Evolutionary conservation across 371 early-diverging fungal species (phyloP).

Genomic region (Lichtheimia corymbifera): DNA sequence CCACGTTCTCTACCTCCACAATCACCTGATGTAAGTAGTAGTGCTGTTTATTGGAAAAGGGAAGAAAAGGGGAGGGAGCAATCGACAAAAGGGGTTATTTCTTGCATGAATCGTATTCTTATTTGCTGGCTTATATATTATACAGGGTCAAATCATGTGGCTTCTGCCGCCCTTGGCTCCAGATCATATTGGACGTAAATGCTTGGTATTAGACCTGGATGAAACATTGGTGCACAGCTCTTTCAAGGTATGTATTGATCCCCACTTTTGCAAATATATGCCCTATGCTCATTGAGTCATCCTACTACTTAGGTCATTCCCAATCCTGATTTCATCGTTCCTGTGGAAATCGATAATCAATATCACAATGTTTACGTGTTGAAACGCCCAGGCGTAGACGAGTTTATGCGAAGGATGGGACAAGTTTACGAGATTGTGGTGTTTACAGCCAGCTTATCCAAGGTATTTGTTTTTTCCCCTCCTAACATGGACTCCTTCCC

Average conservation of each 20-base stretch:
- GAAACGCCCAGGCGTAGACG: conserved; percentile 94
- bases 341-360: conserved; percentile 88
- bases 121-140: background rate
- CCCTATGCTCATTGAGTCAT: background rate
- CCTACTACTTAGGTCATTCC: conserved; percentile 58
- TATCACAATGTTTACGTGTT: conserved; percentile 93
- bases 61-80: no score
- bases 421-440: conserved; percentile 91
- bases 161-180: conserved; percentile 40
- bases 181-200: conserved; percentile 46
- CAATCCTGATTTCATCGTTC: conserved; percentile 83
- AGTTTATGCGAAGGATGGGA: conserved; percentile 85
- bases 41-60: background rate
- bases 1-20: conserved; percentile 12
- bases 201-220: conserved; percentile 67
- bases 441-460: conserved; percentile 93
- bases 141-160: conserved; percentile 16
- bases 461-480: conserved; percentile 52
- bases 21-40: conserved; percentile 14
- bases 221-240: conserved; percentile 68
- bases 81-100: background rate
- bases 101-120: background rate
- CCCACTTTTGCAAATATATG: background rate
- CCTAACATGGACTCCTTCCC: background rate
- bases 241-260: conserved; percentile 42